Base-by-base conservation (phyloP, 257 asterid species). In the Phtheirospermum japonicum region DNA sequence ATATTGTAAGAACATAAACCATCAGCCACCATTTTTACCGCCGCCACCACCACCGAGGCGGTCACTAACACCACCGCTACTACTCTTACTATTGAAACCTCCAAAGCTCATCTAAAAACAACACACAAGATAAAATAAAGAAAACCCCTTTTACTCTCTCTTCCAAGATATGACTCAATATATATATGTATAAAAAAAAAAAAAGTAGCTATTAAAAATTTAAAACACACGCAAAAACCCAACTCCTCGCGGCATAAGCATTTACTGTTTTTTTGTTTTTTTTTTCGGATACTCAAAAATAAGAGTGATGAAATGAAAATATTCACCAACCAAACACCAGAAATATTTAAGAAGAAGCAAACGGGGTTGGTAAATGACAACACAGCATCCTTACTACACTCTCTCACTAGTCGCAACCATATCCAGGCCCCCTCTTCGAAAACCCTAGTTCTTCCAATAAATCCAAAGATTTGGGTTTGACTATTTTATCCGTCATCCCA, bases 331-430 rank as follows among this genome's bases (percentile, higher is more conserved):
- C 89, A 71, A 77, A 79, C 80, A 39, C 78, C 73, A 62, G 64
- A 52, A 73, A 82, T 9, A 80, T 85, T 88, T 75, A 79, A 64
- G 79, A 70, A 75, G 67, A 57, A 65, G 65, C 75, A 75, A 75
- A 81, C 65, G 61, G 70, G 85, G 89, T 82, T 81, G 94, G 94
- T 87, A 74, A 59, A 77, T 72, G 81, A 77, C 90, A 82, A 73
- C 85, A 76, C 59, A 69, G 83, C 81, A 52, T 58, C 77, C 80
- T 83, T 80, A 80, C 77, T 77, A 65, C 81, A 45, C 76, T 1
- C 28, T 23, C 68, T 50, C 70, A 55, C 48, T 50, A 17, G 56
- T 45, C 51, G 10, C 68, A 61, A 59, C 54, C 57, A 8, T 6
- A 32, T 56, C 53, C 52, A 49, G 51, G 59, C 50, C 61, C 64